Base-by-base conservation (phyloP, 2,329 filamentous ascomycete genomes). In the Emericellopsis atlantica region DNA sequence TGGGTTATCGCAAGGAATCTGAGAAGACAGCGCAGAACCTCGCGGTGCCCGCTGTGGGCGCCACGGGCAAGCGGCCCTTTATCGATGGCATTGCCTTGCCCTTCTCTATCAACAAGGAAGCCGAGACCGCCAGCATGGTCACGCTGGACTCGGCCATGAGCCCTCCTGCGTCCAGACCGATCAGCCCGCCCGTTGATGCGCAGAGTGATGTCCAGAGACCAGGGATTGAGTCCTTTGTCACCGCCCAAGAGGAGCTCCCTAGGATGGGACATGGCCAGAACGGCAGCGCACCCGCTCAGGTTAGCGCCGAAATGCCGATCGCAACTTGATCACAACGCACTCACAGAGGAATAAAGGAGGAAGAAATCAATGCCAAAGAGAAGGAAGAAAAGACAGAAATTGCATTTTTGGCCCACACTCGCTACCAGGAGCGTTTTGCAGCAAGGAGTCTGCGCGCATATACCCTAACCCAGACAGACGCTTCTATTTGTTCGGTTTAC, bases 11-110 rank as follows among this genome's bases (percentile, higher is more conserved):
- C 21, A 50, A 57, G 26, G 61, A 65, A 18, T 9, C 8, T 40
- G 52, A 56, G n/a, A 49, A 48, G 4, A 65, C 61, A 0, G 54
- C 66, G 4, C 62, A 66, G 1, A 61, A 65, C 0, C 51, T 64
- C 24, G 63, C 62, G 38, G 51, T 56, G 0, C 59, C 70, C 36
- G 58, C 68, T 46, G 64, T 74, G 0, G 73, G 71, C 0, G 65
- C 69, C 4, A 66, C 69, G 0, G 74, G 74, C 5, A 82, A 80
- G 51, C 66, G 83, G 3, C 79, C 82, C 0, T 78, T 77, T 36
- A 66, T 83, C 6, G 76, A 75, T 16, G 79, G 81, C 1, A 74
- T 87, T 22, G 81, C 84, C 0, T 72, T 85, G 49, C 84, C 84
- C 0, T 89, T 89, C 52, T 82, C 74, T 43, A 56, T 89, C 12